These are phyloP conservation scores for Populus hybrid DNA, from an alignment of 441 rosid species.

Conservation along the genomic window DNA sequence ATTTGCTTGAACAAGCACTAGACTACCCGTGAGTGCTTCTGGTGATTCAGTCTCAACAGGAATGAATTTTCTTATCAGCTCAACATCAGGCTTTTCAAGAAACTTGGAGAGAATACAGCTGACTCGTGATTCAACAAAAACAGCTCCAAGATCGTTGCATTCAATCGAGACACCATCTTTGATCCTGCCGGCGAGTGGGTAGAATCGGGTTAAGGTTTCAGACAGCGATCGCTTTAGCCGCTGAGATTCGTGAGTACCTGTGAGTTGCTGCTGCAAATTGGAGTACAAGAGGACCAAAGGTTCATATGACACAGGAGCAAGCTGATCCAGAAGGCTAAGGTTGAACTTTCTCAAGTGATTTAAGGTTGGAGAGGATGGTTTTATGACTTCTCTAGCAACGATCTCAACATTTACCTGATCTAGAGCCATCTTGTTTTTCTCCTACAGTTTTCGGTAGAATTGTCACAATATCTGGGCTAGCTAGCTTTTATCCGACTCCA, in stretches of 20 bases:
- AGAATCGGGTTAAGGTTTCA: slow-evolving; percentile 8
- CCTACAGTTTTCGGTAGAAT: neutral
- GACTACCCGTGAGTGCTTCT: slow-evolving; percentile 14
- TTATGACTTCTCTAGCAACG: slow-evolving; percentile 18
- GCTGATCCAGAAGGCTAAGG: slow-evolving; percentile 35
- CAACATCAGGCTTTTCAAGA: slow-evolving; percentile 30
- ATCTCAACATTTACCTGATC: slow-evolving; percentile 11
- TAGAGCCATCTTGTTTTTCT: neutral
- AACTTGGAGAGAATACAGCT: slow-evolving; percentile 26
- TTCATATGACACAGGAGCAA: slow-evolving; percentile 21
- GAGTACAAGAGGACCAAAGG: slow-evolving; percentile 29
- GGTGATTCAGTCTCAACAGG: slow-evolving; percentile 25
- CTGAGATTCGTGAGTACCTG: neutral
- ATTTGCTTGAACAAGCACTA: slow-evolving; percentile 23
- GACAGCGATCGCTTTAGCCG: slow-evolving; percentile 24
- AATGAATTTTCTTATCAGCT: slow-evolving; percentile 23
- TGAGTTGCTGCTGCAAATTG: neutral
- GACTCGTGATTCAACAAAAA: slow-evolving; percentile 37
- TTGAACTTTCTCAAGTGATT: slow-evolving; percentile 11
- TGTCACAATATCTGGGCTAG: neutral
- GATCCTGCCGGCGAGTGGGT: slow-evolving; percentile 24
- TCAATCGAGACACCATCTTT: slow-evolving; percentile 4
- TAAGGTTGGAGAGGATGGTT: slow-evolving; percentile 35
- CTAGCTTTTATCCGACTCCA: too few relatives aligned
- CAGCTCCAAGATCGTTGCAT: slow-evolving; percentile 40